These are phyloP conservation scores for Apiospora saccharicola DNA, from an alignment of 2,329 filamentous ascomycete species.

Conservation along the genomic window DNA sequence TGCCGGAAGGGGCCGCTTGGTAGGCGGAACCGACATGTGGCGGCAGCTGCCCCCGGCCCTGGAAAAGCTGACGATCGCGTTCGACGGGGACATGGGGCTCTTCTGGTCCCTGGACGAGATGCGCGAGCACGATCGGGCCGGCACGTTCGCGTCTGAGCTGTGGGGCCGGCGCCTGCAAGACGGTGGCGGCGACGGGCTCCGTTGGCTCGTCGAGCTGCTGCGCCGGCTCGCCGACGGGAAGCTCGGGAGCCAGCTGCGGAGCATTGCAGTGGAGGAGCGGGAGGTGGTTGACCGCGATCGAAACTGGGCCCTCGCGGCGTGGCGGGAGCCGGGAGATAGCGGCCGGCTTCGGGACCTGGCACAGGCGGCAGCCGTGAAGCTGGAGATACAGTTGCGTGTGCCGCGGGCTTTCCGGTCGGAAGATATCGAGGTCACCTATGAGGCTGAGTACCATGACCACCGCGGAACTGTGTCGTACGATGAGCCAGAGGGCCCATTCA, in stretches of 20 bases:
- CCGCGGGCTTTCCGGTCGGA: neutral
- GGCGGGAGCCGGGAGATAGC: neutral
- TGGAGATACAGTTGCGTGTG: neutral
- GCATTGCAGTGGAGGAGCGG: neutral
- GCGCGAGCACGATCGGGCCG: neutral
- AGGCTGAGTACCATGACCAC: neutral
- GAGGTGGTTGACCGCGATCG: neutral
- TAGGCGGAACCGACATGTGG: neutral
- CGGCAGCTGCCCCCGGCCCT: neutral
- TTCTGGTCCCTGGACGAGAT: neutral
- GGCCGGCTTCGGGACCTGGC: neutral
- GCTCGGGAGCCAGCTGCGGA: neutral
- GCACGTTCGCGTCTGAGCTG: neutral
- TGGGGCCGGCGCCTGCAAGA: neutral
- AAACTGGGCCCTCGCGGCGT: neutral
- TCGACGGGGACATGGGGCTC: neutral
- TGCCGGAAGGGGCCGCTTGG: neutral
- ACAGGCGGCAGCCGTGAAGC: slow-evolving; percentile 2
- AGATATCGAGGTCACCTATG: neutral
- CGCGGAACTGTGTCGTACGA: neutral
- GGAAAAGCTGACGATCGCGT: neutral
- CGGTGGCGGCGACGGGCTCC: neutral
- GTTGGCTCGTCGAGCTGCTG: neutral
- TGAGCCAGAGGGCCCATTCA: neutral
- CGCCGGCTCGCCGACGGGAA: neutral